Conservation (phyloP, 2,329 filamentous ascomycete genomes). For the Cercospora sesami region DNA sequence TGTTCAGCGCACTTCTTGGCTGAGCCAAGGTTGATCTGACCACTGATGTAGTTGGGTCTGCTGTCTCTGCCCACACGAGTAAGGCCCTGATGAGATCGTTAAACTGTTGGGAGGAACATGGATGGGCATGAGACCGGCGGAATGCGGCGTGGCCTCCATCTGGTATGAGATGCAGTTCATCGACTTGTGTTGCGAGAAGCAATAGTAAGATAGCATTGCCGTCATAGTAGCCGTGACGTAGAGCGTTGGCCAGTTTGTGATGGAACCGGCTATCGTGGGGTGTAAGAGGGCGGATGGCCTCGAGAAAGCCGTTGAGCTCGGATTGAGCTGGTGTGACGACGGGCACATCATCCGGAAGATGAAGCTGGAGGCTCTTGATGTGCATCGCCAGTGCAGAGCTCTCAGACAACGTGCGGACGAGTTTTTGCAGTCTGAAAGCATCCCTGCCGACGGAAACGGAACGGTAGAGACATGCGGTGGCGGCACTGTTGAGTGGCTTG, state of each 20-base stretch:
- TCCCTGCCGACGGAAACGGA: background rate
- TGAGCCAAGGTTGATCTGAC: too few species aligned
- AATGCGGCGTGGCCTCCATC: background rate
- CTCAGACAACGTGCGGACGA: constrained; percentile 5
- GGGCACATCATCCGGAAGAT: background rate
- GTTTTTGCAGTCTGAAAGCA: background rate
- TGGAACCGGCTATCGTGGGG: background rate
- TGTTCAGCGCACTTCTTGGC: background rate
- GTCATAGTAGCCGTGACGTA: background rate
- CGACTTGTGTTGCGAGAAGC: background rate
- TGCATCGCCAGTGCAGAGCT: background rate
- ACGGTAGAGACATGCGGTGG: background rate
- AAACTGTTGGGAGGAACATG: background rate
- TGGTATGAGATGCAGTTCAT: background rate
- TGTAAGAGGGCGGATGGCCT: background rate
- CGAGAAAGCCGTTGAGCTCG: background rate
- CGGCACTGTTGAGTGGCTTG: background rate
- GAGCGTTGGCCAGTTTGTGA: background rate
- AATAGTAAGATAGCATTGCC: constrained; percentile 3
- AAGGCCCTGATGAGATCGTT: background rate
- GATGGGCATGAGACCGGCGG: background rate
- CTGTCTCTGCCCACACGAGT: background rate
- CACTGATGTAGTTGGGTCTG: too few species aligned
- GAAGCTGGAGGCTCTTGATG: background rate
- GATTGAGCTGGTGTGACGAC: background rate